Conservation (phyloP, 1,284 basidiomycete genomes). For the Lentinus polychrous region DNA sequence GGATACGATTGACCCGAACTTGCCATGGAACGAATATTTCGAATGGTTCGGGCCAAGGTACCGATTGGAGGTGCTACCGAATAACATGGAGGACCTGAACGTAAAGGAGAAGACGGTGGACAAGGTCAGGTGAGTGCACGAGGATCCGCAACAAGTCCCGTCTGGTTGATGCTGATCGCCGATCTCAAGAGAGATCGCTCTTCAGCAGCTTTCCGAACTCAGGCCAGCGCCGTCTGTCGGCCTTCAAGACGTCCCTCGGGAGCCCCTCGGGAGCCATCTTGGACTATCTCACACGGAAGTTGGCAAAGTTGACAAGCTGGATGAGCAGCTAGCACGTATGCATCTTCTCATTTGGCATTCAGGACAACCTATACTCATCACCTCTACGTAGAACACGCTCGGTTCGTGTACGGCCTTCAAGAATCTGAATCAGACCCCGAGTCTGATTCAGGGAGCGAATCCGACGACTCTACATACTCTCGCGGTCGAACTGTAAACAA, state of each 20-base stretch:
- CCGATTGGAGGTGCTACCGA: slow-evolving; percentile 84
- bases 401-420: slow-evolving; percentile 57
- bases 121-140: slow-evolving; percentile 58
- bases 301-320: slow-evolving; percentile 47
- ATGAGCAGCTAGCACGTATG: slow-evolving; percentile 65
- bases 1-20: slow-evolving; percentile 66
- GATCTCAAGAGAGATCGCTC: slow-evolving; percentile 51
- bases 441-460: slow-evolving; percentile 44
- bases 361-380: not conserved
- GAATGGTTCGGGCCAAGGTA: slow-evolving; percentile 98
- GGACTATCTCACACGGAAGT: slow-evolving; percentile 43
- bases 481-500: slow-evolving; percentile 27
- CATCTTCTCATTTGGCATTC: slow-evolving; percentile 8
- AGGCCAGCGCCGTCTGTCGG: slow-evolving; percentile 83
- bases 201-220: slow-evolving; percentile 76
- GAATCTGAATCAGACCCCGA: slow-evolving; percentile 38
- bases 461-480: slow-evolving; percentile 32
- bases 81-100: slow-evolving; percentile 95
- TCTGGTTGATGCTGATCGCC: not conserved
- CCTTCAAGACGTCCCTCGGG: slow-evolving; percentile 77
- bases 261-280: slow-evolving; percentile 58
- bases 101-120: slow-evolving; percentile 77
- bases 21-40: slow-evolving; percentile 96
- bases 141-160: slow-evolving; percentile 2
- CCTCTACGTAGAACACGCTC: slow-evolving; percentile 44